A percentile compares a stretch with the other conserved stretches of the same genome.
phyloP scores from a whole-genome alignment of 257 asterid species.

The Gardenia jasminoides region DNA sequence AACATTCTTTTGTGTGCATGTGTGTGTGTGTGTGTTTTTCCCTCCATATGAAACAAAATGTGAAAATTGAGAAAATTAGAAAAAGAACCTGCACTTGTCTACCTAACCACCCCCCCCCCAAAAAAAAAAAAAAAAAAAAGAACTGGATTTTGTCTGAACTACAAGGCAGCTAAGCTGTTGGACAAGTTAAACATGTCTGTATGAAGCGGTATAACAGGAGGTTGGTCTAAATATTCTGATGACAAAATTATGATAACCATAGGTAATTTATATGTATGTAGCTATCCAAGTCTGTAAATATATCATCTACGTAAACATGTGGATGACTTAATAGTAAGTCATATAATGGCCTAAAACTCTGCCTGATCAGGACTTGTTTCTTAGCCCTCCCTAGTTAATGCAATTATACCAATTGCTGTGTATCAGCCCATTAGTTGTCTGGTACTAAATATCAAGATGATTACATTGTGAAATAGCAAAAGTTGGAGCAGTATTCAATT shows the following conservation, averaged over 20 bases:
- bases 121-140: background rate
- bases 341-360: background rate
- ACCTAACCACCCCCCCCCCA: too few relatives aligned
- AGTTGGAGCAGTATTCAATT: too few relatives aligned
- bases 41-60: background rate
- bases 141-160: background rate
- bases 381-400: background rate
- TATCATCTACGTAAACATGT: background rate
- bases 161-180: background rate
- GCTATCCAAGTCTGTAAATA: too few relatives aligned
- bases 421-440: background rate
- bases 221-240: background rate
- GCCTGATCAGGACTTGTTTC: background rate
- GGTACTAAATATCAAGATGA: background rate
- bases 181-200: background rate
- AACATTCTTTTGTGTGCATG: background rate
- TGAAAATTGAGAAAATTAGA: background rate
- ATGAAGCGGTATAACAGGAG: background rate
- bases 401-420: background rate
- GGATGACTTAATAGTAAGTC: background rate
- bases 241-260: background rate
- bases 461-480: too few relatives aligned
- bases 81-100: background rate
- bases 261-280: too few relatives aligned
- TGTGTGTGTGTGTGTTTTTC: background rate